Conservation (phyloP, 768 basidiomycete genomes). For the Amanita fuliginea region DNA sequence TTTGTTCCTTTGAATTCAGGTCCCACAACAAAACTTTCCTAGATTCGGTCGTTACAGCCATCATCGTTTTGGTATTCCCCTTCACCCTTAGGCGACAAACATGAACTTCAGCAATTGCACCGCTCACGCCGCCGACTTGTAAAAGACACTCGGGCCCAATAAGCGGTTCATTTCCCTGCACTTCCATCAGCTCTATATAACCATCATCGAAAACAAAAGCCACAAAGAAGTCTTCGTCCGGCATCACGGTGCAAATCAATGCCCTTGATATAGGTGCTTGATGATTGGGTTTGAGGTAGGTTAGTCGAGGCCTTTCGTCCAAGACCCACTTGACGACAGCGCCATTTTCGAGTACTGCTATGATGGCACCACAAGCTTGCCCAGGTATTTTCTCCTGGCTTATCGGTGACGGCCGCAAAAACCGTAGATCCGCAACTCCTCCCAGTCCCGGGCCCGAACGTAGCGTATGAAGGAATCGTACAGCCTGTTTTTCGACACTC, state of each 20-base stretch:
- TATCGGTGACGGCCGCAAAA: slow-evolving; percentile 18
- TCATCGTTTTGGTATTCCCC: slow-evolving; percentile 37
- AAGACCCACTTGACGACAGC: slow-evolving; percentile 44
- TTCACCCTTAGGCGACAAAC: slow-evolving; percentile 42
- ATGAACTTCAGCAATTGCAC: slow-evolving; percentile 42
- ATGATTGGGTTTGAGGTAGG: slow-evolving; percentile 32
- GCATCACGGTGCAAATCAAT: slow-evolving; percentile 35
- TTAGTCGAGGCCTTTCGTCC: slow-evolving; percentile 18
- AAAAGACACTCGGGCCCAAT: slow-evolving; percentile 37
- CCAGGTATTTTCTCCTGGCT: slow-evolving; percentile 12
- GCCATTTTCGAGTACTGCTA: slow-evolving; percentile 53
- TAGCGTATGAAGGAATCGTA: slow-evolving; percentile 29
- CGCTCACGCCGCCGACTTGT: slow-evolving; percentile 46
- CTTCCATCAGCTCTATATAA: slow-evolving; percentile 48
- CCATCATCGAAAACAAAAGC: slow-evolving; percentile 61
- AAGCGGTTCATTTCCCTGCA: slow-evolving; percentile 29
- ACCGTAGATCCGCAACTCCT: slow-evolving; percentile 44
- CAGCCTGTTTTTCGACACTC: slow-evolving; percentile 32
- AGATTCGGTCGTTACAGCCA: slow-evolving; percentile 51
- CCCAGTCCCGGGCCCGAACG: slow-evolving; percentile 30
- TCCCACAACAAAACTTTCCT: slow-evolving; percentile 76
- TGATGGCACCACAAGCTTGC: slow-evolving; percentile 18
- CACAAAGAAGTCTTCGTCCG: slow-evolving; percentile 35
- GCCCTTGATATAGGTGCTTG: slow-evolving; percentile 33
- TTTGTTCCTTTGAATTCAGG: slow-evolving; percentile 47